A percentile compares a stretch with the other conserved stretches of the same genome.
Evolutionary conservation across 805 yeast species (phyloP).

Genomic region (Metschnikowia gruessii): DNA sequence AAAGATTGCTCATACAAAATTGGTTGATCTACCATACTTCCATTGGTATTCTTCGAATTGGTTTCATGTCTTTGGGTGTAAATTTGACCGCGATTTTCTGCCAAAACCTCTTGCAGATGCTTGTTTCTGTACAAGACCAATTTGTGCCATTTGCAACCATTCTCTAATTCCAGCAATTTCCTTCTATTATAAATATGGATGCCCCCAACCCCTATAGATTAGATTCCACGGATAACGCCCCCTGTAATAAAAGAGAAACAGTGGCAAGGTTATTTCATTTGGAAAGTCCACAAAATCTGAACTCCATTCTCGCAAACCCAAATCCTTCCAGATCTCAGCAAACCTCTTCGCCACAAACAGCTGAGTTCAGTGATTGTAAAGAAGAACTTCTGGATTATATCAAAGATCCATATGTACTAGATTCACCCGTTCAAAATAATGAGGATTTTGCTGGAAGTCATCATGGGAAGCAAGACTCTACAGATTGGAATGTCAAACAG

Average conservation of each 20-base stretch:
- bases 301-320: neutral
- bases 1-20: no score
- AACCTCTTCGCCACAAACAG: neutral
- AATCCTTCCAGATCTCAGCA: neutral
- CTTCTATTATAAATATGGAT: neutral
- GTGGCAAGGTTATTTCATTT: conserved; percentile 4
- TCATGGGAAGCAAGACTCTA: neutral
- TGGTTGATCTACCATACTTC: no score
- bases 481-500: neutral
- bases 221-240: neutral
- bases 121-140: conserved; percentile 1
- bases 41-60: no score
- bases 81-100: neutral
- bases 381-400: neutral
- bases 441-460: neutral
- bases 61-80: no score
- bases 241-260: neutral
- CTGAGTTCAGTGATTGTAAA: conserved; percentile 1
- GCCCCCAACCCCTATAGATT: neutral
- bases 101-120: neutral
- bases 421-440: neutral
- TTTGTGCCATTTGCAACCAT: conserved; percentile 1
- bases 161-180: neutral
- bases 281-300: neutral
- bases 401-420: neutral